These are phyloP conservation scores for Globisporangium emineosum DNA, from an alignment of 352 stramenopile genomes.

Conservation along the genomic window DNA sequence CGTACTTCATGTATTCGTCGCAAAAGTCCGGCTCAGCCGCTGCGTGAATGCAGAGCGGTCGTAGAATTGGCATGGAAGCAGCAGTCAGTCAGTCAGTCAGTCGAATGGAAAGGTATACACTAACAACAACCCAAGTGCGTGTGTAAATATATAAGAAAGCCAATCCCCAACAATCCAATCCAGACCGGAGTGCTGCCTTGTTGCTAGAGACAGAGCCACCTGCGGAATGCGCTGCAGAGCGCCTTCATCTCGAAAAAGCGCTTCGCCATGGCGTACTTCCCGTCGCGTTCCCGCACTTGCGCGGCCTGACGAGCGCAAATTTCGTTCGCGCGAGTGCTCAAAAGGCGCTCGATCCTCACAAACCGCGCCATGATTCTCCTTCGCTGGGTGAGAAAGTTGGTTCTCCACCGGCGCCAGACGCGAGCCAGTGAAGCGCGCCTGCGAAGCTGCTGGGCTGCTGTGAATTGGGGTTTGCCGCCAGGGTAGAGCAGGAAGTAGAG, in stretches of 20 bases:
- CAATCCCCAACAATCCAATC: background rate
- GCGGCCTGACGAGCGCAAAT: conserved; percentile 5
- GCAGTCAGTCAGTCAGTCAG: background rate
- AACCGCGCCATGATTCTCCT: background rate
- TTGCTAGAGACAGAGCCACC: conserved; percentile 17
- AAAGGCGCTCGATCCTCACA: background rate
- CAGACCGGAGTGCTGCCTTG: background rate
- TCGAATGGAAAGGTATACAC: background rate
- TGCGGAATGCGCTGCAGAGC: conserved; percentile 16
- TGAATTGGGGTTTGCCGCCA: conserved; percentile 19
- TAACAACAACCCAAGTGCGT: background rate
- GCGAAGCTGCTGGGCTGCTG: conserved; percentile 14
- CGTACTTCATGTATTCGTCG: conserved; percentile 12
- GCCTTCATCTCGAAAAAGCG: conserved; percentile 33
- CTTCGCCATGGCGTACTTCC: conserved; percentile 49
- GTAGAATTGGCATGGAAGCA: background rate
- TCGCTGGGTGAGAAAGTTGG: background rate
- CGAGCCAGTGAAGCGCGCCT: background rate
- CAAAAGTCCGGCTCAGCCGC: conserved; percentile 13
- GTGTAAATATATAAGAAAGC: conserved; percentile 6
- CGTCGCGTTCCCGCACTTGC: conserved; percentile 27
- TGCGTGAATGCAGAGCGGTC: background rate
- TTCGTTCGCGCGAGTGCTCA: background rate
- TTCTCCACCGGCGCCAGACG: conserved; percentile 2
- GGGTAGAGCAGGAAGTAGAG: conserved; percentile 21